These are phyloP conservation scores for Thielaviopsis cerberus DNA, from an alignment of 2,329 filamentous ascomycete genomes.

Conservation along the genomic window DNA sequence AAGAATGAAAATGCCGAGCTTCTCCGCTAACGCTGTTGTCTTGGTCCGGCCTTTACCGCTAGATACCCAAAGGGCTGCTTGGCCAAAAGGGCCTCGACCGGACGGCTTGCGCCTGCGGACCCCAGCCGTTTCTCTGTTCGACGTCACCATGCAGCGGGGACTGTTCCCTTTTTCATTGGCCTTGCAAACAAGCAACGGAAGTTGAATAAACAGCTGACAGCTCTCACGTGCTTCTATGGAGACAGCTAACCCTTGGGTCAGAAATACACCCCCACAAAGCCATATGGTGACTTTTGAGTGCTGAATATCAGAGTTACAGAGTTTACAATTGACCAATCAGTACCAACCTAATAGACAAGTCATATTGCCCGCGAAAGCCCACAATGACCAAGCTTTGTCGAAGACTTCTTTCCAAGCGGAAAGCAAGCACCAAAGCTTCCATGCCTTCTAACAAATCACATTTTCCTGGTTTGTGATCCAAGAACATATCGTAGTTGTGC, in stretches of 20 bases:
- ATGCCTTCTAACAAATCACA: too few relatives aligned
- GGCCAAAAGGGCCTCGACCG: background rate
- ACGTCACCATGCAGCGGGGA: background rate
- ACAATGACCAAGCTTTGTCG: too few relatives aligned
- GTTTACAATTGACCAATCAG: background rate
- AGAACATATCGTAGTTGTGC: too few relatives aligned
- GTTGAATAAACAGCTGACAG: background rate
- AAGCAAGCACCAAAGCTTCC: too few relatives aligned
- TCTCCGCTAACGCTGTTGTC: background rate
- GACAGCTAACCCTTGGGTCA: background rate
- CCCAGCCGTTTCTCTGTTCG: background rate
- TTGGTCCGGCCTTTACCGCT: background rate
- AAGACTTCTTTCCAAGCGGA: too few relatives aligned
- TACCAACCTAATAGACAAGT: background rate
- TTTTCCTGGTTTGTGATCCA: too few relatives aligned
- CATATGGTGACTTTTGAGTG: too few relatives aligned
- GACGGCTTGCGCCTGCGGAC: background rate
- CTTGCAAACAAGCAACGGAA: background rate
- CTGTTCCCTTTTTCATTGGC: background rate
- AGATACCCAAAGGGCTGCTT: background rate
- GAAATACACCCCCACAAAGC: background rate
- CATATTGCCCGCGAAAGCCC: background rate
- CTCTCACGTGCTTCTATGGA: background rate
- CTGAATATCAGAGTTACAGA: too few relatives aligned
- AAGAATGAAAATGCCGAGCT: background rate